Base-by-base conservation (phyloP, 78 protist species). In the Dictyostelium capitatum region DNA sequence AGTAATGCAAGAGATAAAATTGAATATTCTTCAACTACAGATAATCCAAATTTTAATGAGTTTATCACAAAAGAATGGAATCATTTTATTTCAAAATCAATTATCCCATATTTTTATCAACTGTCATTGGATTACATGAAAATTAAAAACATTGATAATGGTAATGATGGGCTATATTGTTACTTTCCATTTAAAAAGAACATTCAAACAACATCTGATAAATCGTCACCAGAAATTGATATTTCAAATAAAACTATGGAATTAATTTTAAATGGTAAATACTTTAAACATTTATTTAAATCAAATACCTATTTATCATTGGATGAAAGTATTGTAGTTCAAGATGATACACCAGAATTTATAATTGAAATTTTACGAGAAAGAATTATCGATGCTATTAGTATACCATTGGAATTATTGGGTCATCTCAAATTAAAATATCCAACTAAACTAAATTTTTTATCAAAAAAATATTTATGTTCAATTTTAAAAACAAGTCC, bases 1-100 rank as follows among this genome's bases (percentile, higher is more conserved):
- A 56, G 69, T 14, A 70, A 74, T 84, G 69, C 91, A 11, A 53
- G 91, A 59, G 64, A 64, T 14, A 80, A 84, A 7, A 84, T 84
- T 28, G 25, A 14, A 1, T 57, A 50, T 1, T 32, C 59, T 3
- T 32, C 59, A 5, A 5, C n/a, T 37, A 23, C 82, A 53, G 43
- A n/a, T 10, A 11, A 28, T 51, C 43, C 8, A 78, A 20, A 28
- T 17, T 20, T 50, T 30, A 14, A 12, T 0, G 54, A n/a, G 64
- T 51, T 17, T 30, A 3, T n/a, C 4, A 51, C 20, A 11, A 20
- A 78, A 47, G 6, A 80, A 43, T 41, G 47, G 47, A 65, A 65
- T 28, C n/a, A 23, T 28, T 65, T 65, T 12, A 30, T 65, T 12
- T 30, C 74, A 8, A 43, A 65, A 65, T 4, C 74, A 0, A 30